Base-by-base conservation (phyloP, 179 eudicot species). In the Heliamphora ciliata region DNA sequence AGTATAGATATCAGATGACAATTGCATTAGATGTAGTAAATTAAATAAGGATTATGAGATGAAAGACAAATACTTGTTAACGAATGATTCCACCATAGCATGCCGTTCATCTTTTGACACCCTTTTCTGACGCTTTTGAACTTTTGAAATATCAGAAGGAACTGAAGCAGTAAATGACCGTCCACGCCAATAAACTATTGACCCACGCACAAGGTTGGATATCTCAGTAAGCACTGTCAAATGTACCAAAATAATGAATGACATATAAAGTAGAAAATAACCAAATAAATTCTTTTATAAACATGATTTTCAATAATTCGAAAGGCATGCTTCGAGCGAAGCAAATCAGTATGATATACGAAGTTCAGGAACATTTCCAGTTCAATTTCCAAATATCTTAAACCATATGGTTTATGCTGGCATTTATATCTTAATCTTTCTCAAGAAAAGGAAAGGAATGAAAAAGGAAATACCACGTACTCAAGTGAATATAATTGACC, bases 131-230 rank as follows among this genome's bases (percentile, higher is more conserved):
- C 8, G 77, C 47, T 44, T 80, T 58, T 46, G 82, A 13, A 44
- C 54, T 80, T 80, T n/a, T 9, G 77, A 6, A 13, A 44, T n/a
- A 69, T 71, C 82, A 70, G 51, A 47, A 70, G 67, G 77, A 31
- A 80, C 76, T 8, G 76, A 80, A 76, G 82, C 82, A 80, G 77
- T 44, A 80, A 70, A 80, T 13, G 68, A 56, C 68, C 68, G 58
- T 58, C 55, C 56, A 54, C 60, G 54, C 67, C 82, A 55, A 72
- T n/a, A 61, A 55, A 59, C 17, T 17, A 70, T 80, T 80, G 82
- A 71, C 11, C 56, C 40, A 2, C 46, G 18, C 21, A 56, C 64
- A 55, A 48, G 55, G 71, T 48, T 80, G 46, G 82, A 55, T 72
- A 70, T 70, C 52, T 58, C 66, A 70, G 64, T 59, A 11, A 70